Conservation (phyloP, 352 stramenopile genomes). For the Phytophthora uliginosa region DNA sequence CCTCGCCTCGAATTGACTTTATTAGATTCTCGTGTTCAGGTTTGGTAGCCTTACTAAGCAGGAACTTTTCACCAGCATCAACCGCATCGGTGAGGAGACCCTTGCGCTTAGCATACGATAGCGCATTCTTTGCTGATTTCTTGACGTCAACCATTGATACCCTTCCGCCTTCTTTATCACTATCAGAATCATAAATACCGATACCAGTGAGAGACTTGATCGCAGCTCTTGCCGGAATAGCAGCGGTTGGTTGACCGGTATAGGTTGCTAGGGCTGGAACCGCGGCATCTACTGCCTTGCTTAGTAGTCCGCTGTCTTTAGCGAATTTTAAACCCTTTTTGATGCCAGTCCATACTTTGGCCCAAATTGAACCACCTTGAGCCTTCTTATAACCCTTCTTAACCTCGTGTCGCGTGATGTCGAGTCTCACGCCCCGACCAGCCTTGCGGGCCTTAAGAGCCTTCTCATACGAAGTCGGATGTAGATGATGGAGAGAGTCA, state of each 20-base stretch:
- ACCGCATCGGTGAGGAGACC: background rate
- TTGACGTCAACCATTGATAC: background rate
- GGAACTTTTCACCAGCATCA: background rate
- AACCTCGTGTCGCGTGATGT: no score
- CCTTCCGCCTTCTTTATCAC: background rate
- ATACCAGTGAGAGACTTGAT: background rate
- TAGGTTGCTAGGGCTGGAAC: background rate
- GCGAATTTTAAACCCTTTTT: slow-evolving; percentile 3
- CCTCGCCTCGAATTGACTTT: background rate
- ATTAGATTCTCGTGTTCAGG: background rate
- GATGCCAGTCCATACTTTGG: background rate
- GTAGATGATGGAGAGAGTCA: background rate
- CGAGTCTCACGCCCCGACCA: background rate
- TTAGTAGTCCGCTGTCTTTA: background rate
- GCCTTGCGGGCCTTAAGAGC: background rate
- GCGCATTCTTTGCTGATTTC: background rate
- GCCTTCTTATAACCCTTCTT: background rate
- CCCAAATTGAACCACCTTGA: no score
- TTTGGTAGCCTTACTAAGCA: background rate
- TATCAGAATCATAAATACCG: background rate
- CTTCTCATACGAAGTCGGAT: background rate
- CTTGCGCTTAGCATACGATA: background rate
- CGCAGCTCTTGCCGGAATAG: background rate
- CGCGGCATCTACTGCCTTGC: background rate
- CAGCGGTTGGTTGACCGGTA: background rate